These are phyloP conservation scores for Rehmannia glutinosa DNA, from an alignment of 257 asterid species.

Conservation along the genomic window DNA sequence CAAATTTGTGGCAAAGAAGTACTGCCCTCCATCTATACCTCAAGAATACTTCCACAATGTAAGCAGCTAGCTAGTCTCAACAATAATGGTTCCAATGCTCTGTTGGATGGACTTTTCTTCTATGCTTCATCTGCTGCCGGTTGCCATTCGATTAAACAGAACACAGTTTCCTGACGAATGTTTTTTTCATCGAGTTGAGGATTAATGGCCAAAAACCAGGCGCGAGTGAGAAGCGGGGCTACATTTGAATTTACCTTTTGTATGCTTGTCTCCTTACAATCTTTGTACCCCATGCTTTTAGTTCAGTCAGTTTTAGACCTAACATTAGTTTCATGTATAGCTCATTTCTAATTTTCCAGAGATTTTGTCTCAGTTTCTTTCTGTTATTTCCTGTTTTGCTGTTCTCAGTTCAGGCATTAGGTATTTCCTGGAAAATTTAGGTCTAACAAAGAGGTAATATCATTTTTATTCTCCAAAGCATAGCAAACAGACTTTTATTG, in stretches of 20 bases:
- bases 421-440: not conserved
- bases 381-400: too few relatives aligned
- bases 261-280: not conserved
- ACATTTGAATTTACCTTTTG: not conserved
- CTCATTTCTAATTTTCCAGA: not conserved
- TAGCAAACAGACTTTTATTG: not conserved
- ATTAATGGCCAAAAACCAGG: not conserved
- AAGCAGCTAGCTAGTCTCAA: slow-evolving; percentile 41
- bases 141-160: not conserved
- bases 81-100: slow-evolving; percentile 26
- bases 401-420: not conserved
- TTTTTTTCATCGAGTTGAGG: not conserved
- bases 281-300: slow-evolving; percentile 16
- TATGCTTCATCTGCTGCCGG: slow-evolving; percentile 1
- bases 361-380: not conserved
- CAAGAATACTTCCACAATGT: slow-evolving; percentile 59
- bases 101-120: slow-evolving; percentile 21
- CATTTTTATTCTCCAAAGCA: too few relatives aligned
- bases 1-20: slow-evolving; percentile 96
- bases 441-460: not conserved
- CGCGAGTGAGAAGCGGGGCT: not conserved
- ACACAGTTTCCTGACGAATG: not conserved
- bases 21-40: slow-evolving; percentile 77
- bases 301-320: slow-evolving; percentile 18
- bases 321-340: slow-evolving; percentile 24